These are phyloP conservation scores for Karstenula rhodostoma DNA, from an alignment of 2,329 filamentous ascomycete genomes.

Conservation along the genomic window DNA sequence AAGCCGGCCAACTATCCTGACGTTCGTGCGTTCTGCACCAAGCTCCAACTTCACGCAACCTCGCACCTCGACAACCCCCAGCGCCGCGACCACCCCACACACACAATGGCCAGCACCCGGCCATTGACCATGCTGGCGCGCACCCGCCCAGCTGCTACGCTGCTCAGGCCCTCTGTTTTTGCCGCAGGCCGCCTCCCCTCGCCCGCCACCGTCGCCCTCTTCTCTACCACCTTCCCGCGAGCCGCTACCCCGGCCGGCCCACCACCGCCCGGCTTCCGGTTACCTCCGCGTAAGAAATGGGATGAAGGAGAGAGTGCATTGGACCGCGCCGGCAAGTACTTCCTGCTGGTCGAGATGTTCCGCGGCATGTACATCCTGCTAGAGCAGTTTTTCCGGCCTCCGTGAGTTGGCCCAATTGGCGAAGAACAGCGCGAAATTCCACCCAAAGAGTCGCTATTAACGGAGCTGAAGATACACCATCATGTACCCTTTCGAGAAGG, in stretches of 20 bases:
- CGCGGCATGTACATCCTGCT: conserved; percentile 97
- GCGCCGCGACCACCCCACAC: conserved; percentile 37
- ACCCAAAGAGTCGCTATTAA: conserved; percentile 34
- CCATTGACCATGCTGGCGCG: conserved; percentile 59
- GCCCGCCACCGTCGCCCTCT: conserved; percentile 63
- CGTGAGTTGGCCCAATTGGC: conserved; percentile 69
- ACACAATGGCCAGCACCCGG: conserved; percentile 58
- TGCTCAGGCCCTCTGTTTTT: conserved; percentile 47
- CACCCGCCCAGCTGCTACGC: conserved; percentile 51
- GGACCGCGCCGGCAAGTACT: conserved; percentile 90
- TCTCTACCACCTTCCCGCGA: conserved; percentile 69
- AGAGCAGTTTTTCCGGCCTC: conserved; percentile 98
- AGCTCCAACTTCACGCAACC: conserved; percentile 33
- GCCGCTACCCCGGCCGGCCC: conserved; percentile 75
- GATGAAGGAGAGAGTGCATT: conserved; percentile 80
- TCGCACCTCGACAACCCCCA: conserved; percentile 30
- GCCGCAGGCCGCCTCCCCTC: conserved; percentile 47
- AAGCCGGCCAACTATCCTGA: conserved; percentile 30
- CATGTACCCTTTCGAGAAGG: conserved; percentile 98
- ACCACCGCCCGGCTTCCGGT: conserved; percentile 81
- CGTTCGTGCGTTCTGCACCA: conserved; percentile 22
- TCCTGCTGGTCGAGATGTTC: conserved; percentile 93
- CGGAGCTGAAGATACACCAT: conserved; percentile 81
- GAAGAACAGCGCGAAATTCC: conserved; percentile 15
- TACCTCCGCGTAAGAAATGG: conserved; percentile 78